Evolutionary conservation across 73 alveolate species (phyloP), one percentile per base, ranked within the genome.

Genomic region (Paramecium octaurelia): DNA sequence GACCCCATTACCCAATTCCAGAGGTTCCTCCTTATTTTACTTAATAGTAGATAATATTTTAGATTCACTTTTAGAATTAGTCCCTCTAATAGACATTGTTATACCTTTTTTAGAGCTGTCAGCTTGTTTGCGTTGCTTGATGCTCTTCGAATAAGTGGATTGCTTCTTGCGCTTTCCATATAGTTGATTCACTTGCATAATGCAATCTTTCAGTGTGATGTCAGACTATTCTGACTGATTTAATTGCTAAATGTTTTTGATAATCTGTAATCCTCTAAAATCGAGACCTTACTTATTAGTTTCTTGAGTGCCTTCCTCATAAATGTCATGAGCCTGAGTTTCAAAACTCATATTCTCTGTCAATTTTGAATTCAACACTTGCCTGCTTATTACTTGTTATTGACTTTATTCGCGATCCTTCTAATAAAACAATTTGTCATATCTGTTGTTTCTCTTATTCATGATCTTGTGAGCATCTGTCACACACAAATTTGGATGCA

Each of bases 301-400:
- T 23, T 80, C 29, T 20, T 80, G 9, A 43, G 24, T 10, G 7
- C 46, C 29, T 24, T 80, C 91, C 12, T 48, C 77, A 44, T 80
- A 80, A 4, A 80, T 80, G 48, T 80, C 44, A 46, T 80, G 91
- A 44, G 2, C 77, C 10, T 80, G 35, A 0, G 76, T 80, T 46
- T 42, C 70, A n/a, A 31, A 80, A 48, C 91, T 80, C 9, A 80
- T 46, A 48, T 44, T 23, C 10, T 21, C 57, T 44, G 91, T 80
- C 57, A 44, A 80, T 80, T 80, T 80, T 80, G 91, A 80, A 80
- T 80, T 80, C 21, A 80, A 42, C 46, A 80, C 75, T 27, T 80
- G 20, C n/a, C 57, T 6, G 21, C 50, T 44, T 12, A 42, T 46
- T 11, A 36, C 54, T 73, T 73, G 20, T 38, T 80, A 20, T 9